Evolutionary conservation across 305 asterid genomes (phyloP).

Genomic region (Fraxinus latifolia): DNA sequence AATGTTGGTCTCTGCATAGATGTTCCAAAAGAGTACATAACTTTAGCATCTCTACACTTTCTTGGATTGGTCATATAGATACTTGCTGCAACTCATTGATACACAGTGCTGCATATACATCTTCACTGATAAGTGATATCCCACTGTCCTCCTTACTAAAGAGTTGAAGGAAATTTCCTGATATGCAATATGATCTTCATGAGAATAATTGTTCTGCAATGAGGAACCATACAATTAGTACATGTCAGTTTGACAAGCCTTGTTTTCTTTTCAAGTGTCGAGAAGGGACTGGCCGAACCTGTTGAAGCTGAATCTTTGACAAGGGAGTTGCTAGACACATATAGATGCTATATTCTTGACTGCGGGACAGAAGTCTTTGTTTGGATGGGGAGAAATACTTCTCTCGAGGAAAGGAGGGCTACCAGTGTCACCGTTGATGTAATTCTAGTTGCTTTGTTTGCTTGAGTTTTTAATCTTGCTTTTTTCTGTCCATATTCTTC

Average conservation of each 20-base stretch:
- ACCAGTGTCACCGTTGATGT: constrained; percentile 71
- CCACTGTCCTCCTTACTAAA: constrained; percentile 1
- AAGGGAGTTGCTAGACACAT: constrained; percentile 64
- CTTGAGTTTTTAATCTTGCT: constrained; percentile 14
- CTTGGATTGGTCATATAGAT: constrained; percentile 7
- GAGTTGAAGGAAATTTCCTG: constrained; percentile 1
- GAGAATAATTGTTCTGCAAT: constrained; percentile 9
- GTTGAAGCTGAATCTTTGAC: constrained; percentile 49
- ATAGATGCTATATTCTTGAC: constrained; percentile 77
- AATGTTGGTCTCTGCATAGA: constrained; percentile 3
- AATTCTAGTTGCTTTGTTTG: constrained; percentile 30
- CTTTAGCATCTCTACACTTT: background rate
- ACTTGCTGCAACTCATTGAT: constrained; percentile 5
- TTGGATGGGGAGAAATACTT: constrained; percentile 88
- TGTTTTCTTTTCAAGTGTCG: constrained; percentile 33
- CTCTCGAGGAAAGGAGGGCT: constrained; percentile 67
- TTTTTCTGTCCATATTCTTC: constrained; percentile 10
- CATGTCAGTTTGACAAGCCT: constrained; percentile 20
- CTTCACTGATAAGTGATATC: background rate
- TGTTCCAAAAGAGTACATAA: constrained; percentile 6
- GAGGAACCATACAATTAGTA: constrained; percentile 13
- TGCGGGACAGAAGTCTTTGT: constrained; percentile 58
- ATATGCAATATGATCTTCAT: background rate
- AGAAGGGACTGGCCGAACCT: constrained; percentile 49
- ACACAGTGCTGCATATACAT: background rate